These are phyloP conservation scores for Ceratopteris richardii DNA, from an alignment of 75 land plant species.

Conservation along the genomic window DNA sequence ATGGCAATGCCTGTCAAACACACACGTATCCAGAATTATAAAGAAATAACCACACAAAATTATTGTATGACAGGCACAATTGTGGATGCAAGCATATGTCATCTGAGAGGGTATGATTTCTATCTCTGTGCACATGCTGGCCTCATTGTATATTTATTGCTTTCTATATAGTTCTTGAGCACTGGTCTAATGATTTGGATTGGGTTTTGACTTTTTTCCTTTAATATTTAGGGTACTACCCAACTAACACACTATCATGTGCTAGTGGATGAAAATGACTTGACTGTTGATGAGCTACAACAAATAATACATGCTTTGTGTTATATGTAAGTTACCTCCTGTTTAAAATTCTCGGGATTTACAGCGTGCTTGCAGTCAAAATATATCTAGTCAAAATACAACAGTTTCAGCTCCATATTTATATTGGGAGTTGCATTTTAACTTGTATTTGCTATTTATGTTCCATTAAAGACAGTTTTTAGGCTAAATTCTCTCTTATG, in stretches of 20 bases:
- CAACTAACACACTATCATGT: conserved; percentile 70
- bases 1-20: no score
- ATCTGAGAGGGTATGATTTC: conserved; percentile 75
- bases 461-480: not conserved
- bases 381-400: conserved; percentile 1
- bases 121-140: conserved; percentile 76
- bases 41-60: no score
- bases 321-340: conserved; percentile 45
- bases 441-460: not conserved
- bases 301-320: conserved; percentile 41
- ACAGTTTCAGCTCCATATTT: conserved; percentile 70
- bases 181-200: not conserved
- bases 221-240: conserved; percentile 43
- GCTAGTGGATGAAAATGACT: conserved; percentile 49
- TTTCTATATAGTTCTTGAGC: not conserved
- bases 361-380: not conserved
- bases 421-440: no score
- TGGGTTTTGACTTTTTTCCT: not conserved
- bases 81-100: conserved; percentile 58
- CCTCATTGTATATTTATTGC: conserved; percentile 33
- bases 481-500: not conserved
- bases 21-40: no score
- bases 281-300: conserved; percentile 52
- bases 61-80: conserved; percentile 70
- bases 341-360: not conserved